Percentiles rank a stretch among this genome's conserved stretches.
These are phyloP conservation scores for Neofusicoccum parvum DNA, from an alignment of 2,329 filamentous ascomycete species.

Conservation along the genomic window DNA sequence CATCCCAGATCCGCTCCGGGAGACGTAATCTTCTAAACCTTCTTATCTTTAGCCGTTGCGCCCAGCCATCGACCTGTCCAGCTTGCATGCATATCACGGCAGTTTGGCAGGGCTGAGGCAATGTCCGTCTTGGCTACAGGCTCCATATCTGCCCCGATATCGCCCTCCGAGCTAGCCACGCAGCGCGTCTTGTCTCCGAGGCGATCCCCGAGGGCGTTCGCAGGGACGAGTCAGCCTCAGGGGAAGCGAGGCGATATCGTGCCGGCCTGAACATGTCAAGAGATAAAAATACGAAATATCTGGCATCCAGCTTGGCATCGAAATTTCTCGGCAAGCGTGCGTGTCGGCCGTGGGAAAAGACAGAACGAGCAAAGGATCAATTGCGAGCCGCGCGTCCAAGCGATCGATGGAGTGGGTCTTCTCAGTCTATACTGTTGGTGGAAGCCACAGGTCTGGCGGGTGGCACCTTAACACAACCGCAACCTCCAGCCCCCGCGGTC, in stretches of 20 bases:
- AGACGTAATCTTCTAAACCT: slow-evolving; percentile 3
- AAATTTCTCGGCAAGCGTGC: no score
- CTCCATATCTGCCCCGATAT: not conserved
- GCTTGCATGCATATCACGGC: not conserved
- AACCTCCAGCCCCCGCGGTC: no score
- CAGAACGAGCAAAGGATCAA: no score
- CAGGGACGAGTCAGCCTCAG: not conserved
- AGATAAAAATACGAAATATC: not conserved
- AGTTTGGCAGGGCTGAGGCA: not conserved
- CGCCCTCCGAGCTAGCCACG: not conserved
- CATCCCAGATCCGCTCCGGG: not conserved
- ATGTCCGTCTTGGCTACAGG: not conserved
- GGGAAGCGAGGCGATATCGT: not conserved
- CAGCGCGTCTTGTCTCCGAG: not conserved
- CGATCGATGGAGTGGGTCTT: not conserved
- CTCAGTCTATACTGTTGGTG: not conserved
- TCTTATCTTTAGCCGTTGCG: not conserved
- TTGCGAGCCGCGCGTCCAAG: no score
- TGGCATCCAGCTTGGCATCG: not conserved
- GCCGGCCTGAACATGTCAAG: not conserved
- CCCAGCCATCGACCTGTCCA: not conserved
- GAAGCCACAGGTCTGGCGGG: no score
- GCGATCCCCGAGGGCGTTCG: not conserved
- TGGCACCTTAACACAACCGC: no score
- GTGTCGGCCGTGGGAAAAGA: no score